Conservation (phyloP, 495 filamentous ascomycete genomes). For the Articulospora tetracladia region DNA sequence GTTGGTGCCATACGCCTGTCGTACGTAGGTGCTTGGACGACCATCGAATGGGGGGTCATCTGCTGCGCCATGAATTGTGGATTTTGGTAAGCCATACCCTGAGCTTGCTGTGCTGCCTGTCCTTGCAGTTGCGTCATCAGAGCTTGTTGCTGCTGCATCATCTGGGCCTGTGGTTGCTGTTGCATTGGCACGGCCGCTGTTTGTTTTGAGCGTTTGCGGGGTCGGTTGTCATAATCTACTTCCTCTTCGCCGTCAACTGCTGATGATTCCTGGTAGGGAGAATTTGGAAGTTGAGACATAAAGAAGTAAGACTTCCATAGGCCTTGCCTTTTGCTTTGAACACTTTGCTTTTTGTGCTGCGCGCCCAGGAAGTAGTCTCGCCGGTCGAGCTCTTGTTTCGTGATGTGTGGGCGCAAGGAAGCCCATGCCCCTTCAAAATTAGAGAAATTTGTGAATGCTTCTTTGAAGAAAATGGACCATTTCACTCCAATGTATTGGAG, state of each 20-base stretch:
- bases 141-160: constrained; percentile 11
- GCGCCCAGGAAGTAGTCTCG: constrained; percentile 45
- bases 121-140: neutral
- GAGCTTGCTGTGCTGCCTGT: neutral
- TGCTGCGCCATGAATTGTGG: neutral
- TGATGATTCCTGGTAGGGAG: constrained; percentile 24
- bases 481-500: constrained; percentile 60
- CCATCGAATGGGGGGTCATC: too few species aligned
- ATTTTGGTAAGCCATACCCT: neutral
- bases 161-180: constrained; percentile 4
- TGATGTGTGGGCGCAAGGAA: constrained; percentile 33
- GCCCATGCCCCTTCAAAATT: constrained; percentile 39
- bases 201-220: neutral
- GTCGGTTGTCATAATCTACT: constrained; percentile 23
- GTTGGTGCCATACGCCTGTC: too few species aligned
- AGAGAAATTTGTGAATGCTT: constrained; percentile 40
- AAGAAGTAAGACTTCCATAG: constrained; percentile 49
- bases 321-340: constrained; percentile 33
- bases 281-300: constrained; percentile 41
- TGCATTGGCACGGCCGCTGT: neutral
- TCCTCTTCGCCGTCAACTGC: constrained; percentile 37
- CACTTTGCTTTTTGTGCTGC: constrained; percentile 12
- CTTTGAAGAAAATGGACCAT: constrained; percentile 56
- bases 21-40: too few species aligned
- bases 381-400: constrained; percentile 39